Base-by-base conservation (phyloP, 2,329 filamentous ascomycete genomes). In the Colletotrichum chlorophyti region DNA sequence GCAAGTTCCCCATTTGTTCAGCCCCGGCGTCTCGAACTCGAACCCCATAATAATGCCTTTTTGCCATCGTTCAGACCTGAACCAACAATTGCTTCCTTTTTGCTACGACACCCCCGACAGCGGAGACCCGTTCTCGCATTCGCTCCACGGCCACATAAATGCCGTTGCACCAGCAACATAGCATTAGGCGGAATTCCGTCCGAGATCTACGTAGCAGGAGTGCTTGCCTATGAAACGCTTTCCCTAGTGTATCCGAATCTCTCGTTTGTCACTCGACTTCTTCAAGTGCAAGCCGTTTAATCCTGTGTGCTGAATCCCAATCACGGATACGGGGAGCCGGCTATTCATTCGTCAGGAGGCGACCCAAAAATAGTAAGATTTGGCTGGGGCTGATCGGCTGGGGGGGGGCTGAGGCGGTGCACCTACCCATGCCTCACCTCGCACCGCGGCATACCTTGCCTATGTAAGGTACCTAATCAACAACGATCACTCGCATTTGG, bases 341-440 rank as follows among this genome's bases (percentile, higher is more conserved):
- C n/a, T n/a, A n/a, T n/a, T n/a, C n/a, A 54, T 46, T 55, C 45
- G 58, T 52, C 45, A 58, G 45, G 37, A 43, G 32, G 14, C 41
- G 19, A 29, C 19, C 60, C 60, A 57, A 62, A 62, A 62, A 62
- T 62, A 62, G 60, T 60, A 57, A 62, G 26, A 62, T 62, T 60
- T 41, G 50, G 45, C 19, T 51, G 55, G 60, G 60, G 57, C 55
- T 62, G 60, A 60, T 62, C 55, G 58, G 32, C 52, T 58, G 55
- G 54, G 32, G 55, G 54, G 32, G 34, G 47, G 52, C 49, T 53
- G 57, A 62, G 60, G 50, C 60, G 60, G 55, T 62, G 55, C 60
- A 52, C 37, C 41, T 31, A 40, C 45, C 38, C 43, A 27, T 34
- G 27, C 45, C 45, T 51, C 35, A 46, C 35, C 41, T 58, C 19